A percentile compares a stretch with the other conserved stretches of the same genome.
Conservation (phyloP, 192 early-diverging fungal genomes). For the Podila minutissima region DNA sequence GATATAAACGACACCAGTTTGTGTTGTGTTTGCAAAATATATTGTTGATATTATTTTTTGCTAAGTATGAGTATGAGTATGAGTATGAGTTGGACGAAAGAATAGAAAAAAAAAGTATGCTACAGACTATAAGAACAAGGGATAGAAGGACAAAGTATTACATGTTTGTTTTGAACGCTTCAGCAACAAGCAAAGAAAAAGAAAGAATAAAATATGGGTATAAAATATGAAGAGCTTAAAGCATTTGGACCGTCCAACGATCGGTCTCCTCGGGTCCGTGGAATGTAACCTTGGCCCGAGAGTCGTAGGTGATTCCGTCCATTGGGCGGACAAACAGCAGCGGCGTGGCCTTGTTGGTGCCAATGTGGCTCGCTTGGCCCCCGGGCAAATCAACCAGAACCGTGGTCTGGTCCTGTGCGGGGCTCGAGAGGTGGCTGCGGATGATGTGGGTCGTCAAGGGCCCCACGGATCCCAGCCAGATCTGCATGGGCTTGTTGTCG, state of each 20-base stretch:
- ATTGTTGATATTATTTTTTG: too few relatives aligned
- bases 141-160: background rate
- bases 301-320: constrained; percentile 48
- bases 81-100: too few relatives aligned
- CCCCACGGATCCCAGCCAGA: constrained; percentile 62
- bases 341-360: constrained; percentile 21
- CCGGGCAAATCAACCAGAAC: constrained; percentile 35
- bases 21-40: too few relatives aligned
- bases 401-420: constrained; percentile 25
- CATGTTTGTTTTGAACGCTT: too few relatives aligned
- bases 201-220: constrained; percentile 1
- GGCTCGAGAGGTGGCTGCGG: constrained; percentile 8
- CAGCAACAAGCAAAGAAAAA: constrained; percentile 4
- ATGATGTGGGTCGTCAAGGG: constrained; percentile 50
- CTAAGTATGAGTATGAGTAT: too few relatives aligned
- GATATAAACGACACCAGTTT: too few relatives aligned
- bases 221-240: constrained; percentile 5
- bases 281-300: constrained; percentile 40
- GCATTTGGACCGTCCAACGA: constrained; percentile 38
- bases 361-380: background rate
- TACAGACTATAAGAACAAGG: background rate
- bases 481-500: constrained; percentile 40
- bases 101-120: too few relatives aligned
- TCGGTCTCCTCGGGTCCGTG: constrained; percentile 30
- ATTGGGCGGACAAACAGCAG: constrained; percentile 35